phyloP scores from a whole-genome alignment of 176 grass and related monocot genomes.

The Avena atlantica region DNA sequence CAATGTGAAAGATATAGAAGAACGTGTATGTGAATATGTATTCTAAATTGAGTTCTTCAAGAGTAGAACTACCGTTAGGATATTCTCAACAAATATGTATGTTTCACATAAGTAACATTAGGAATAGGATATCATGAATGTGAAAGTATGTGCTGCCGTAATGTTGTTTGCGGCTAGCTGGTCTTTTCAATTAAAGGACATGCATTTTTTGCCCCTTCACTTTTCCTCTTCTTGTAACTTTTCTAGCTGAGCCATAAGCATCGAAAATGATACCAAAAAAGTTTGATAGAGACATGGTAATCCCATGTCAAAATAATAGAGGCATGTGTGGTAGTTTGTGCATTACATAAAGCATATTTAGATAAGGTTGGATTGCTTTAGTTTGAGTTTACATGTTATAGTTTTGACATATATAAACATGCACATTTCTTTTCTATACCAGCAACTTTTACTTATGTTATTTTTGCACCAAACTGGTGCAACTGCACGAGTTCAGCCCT shows the following conservation, averaged over 20 bases:
- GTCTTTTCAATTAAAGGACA: constrained; percentile 15
- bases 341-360: constrained; percentile 24
- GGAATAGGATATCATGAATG: neutral
- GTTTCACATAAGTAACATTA: neutral
- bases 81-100: neutral
- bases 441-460: neutral
- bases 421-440: neutral
- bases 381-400: constrained; percentile 24
- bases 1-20: neutral
- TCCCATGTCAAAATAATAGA: constrained; percentile 6
- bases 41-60: neutral
- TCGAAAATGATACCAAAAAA: constrained; percentile 38
- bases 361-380: constrained; percentile 26
- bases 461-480: neutral
- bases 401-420: neutral
- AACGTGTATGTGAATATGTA: neutral
- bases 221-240: constrained; percentile 28
- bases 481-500: neutral
- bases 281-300: constrained; percentile 28
- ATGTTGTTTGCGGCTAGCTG: neutral
- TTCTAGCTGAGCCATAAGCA: constrained; percentile 48
- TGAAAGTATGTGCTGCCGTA: neutral
- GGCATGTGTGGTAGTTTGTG: constrained; percentile 34
- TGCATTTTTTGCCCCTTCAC: neutral
- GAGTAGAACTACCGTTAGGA: neutral